These are phyloP conservation scores for Cercophora scortea DNA, from an alignment of 495 filamentous ascomycete species.

Conservation along the genomic window DNA sequence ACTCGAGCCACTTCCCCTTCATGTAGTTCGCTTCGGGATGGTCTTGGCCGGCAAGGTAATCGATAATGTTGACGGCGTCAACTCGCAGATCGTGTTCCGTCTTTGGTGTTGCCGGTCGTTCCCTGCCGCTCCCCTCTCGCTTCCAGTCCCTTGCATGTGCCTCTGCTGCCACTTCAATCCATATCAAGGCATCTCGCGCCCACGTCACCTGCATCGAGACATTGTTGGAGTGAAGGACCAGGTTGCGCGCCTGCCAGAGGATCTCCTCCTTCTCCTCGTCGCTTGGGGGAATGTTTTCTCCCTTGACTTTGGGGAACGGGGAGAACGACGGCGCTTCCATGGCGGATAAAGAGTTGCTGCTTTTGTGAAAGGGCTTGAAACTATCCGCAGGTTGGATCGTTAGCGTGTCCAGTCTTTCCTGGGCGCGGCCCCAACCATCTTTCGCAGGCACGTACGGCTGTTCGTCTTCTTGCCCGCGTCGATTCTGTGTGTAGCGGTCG, in stretches of 20 bases:
- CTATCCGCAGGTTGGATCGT: conserved; percentile 21
- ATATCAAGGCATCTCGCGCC: conserved; percentile 87
- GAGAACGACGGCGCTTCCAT: conserved; percentile 74
- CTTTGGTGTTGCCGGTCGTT: conserved; percentile 69
- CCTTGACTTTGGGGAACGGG: conserved; percentile 79
- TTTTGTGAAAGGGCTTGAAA: conserved; percentile 39
- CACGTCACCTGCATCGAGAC: conserved; percentile 94
- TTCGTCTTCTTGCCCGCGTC: conserved; percentile 5
- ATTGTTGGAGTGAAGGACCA: conserved; percentile 88
- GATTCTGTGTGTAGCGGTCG: conserved; percentile 9
- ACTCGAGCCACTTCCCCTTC: conserved; percentile 94
- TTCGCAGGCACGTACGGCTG: conserved; percentile 17
- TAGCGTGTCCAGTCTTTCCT: conserved; percentile 5
- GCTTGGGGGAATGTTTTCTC: conserved; percentile 85
- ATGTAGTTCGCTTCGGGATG: conserved; percentile 95
- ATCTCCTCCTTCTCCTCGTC: conserved; percentile 90
- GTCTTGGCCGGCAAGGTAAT: conserved; percentile 80
- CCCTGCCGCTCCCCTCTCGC: conserved; percentile 50
- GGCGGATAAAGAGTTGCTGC: conserved; percentile 13
- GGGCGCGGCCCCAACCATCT: background rate
- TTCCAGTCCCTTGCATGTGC: conserved; percentile 53
- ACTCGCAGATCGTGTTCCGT: conserved; percentile 78
- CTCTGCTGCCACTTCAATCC: conserved; percentile 74
- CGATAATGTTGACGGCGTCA: conserved; percentile 87
- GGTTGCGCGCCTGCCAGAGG: conserved; percentile 69